Evolutionary conservation across 2,329 filamentous ascomycete species (phyloP).

Genomic region (Massarina eburnea): DNA sequence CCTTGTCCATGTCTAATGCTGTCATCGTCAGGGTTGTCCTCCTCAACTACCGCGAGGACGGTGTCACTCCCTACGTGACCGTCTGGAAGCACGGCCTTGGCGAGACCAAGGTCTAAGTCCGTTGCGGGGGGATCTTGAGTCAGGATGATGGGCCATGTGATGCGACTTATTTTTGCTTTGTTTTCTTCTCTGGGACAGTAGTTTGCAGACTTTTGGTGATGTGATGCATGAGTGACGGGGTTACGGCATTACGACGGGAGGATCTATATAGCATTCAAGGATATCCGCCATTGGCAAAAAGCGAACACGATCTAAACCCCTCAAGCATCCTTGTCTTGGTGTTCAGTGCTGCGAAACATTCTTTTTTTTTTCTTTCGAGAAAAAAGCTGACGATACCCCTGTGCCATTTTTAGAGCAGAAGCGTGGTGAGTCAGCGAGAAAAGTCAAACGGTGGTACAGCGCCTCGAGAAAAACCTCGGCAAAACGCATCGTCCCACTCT

Average conservation of each 20-base stretch:
- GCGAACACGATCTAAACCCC: slow-evolving; percentile 34
- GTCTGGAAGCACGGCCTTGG: slow-evolving; percentile 94
- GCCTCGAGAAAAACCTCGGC: too few relatives aligned
- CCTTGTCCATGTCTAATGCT: slow-evolving; percentile 4
- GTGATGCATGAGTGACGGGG: slow-evolving; percentile 19
- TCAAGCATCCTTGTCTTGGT: slow-evolving; percentile 2
- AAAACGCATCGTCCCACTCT: too few relatives aligned
- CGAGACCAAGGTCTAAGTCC: slow-evolving; percentile 82
- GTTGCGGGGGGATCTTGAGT: neutral
- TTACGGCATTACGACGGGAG: slow-evolving; percentile 14
- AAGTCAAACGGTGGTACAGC: too few relatives aligned
- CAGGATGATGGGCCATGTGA: slow-evolving; percentile 6
- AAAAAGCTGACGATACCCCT: too few relatives aligned
- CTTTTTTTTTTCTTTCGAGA: neutral
- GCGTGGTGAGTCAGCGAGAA: too few relatives aligned
- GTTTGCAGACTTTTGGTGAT: slow-evolving; percentile 21
- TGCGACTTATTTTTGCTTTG: slow-evolving; percentile 14
- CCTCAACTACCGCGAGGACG: slow-evolving; percentile 97
- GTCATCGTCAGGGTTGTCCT: slow-evolving; percentile 76
- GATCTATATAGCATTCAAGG: slow-evolving; percentile 29
- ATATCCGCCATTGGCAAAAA: slow-evolving; percentile 41
- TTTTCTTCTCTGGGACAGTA: neutral
- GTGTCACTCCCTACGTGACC: slow-evolving; percentile 82
- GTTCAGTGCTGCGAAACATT: neutral
- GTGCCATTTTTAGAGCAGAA: too few relatives aligned